phyloP scores from a whole-genome alignment of 148 eudicot genomes.

The Vaccinium myrtillus region DNA sequence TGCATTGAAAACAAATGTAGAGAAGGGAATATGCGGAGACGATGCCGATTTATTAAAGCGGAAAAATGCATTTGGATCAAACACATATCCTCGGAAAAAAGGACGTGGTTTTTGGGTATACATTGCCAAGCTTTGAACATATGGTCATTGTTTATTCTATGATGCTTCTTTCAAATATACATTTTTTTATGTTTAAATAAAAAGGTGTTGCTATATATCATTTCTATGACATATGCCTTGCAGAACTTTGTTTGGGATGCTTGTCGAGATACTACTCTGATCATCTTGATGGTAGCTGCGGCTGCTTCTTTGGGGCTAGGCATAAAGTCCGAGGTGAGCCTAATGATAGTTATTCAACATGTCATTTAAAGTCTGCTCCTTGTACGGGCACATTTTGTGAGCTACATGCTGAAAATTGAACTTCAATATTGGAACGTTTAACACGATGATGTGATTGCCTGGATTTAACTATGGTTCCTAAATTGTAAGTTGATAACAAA shows the following conservation, averaged over 20 bases:
- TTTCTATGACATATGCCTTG: neutral
- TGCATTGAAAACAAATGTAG: constrained; percentile 51
- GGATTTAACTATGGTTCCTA: neutral
- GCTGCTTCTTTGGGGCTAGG: constrained; percentile 92
- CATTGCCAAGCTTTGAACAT: neutral
- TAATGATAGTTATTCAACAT: neutral
- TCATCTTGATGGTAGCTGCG: constrained; percentile 94
- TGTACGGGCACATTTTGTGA: neutral
- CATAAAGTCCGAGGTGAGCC: constrained; percentile 85
- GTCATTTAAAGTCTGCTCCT: neutral
- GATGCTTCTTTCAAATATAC: neutral
- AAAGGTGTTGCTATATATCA: neutral
- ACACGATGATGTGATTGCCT: neutral
- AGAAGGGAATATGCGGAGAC: constrained; percentile 68
- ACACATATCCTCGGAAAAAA: constrained; percentile 88
- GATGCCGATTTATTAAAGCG: constrained; percentile 57
- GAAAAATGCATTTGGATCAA: constrained; percentile 71
- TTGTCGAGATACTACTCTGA: constrained; percentile 80
- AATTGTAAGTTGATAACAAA: neutral
- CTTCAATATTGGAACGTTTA: neutral
- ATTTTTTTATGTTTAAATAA: neutral
- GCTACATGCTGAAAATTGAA: neutral
- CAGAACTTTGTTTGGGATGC: constrained; percentile 92
- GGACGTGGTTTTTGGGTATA: constrained; percentile 78
- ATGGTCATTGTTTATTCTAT: neutral